Percentiles rank a stretch among this genome's conserved stretches.
Conservation (phyloP, 23 red algal genomes). For the Cyanidioschyzon merolae region DNA sequence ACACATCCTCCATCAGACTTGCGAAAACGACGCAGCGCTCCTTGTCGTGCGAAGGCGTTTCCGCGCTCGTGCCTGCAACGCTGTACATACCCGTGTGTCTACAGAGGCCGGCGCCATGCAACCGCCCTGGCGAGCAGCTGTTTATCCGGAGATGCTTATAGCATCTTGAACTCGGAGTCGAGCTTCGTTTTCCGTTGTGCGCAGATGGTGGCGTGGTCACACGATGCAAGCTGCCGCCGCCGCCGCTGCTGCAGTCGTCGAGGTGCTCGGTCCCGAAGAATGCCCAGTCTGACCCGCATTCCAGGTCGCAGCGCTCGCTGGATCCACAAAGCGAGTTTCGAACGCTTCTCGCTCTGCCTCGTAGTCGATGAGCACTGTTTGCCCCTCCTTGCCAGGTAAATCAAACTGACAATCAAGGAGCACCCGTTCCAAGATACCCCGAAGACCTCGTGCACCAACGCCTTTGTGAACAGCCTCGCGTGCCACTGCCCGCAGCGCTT, state of each 20-base stretch:
- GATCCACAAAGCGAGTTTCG: background rate
- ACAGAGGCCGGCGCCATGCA: too few relatives aligned
- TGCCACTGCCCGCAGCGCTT: slow-evolving; percentile 60
- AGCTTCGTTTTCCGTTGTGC: too few relatives aligned
- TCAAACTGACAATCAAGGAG: slow-evolving; percentile 49
- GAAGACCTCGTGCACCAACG: slow-evolving; percentile 75
- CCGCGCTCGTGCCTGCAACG: too few relatives aligned
- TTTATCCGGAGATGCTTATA: too few relatives aligned
- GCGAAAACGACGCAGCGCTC: too few relatives aligned
- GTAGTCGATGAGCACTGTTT: slow-evolving; percentile 4
- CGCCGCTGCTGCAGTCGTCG: too few relatives aligned
- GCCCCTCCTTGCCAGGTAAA: slow-evolving; percentile 19
- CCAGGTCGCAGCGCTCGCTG: background rate
- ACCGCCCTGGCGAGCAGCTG: too few relatives aligned
- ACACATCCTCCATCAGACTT: too few relatives aligned
- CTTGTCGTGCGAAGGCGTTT: too few relatives aligned
- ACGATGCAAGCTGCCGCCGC: background rate
- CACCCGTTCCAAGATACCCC: slow-evolving; percentile 67
- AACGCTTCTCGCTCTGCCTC: background rate
- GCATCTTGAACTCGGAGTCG: too few relatives aligned
- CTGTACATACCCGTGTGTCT: too few relatives aligned
- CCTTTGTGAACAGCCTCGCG: slow-evolving; percentile 62
- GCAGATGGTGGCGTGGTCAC: too few relatives aligned
- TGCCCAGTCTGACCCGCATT: background rate
- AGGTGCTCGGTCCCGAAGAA: background rate